phyloP scores from a whole-genome alignment of 1,284 basidiomycete genomes.

The Ceratobasidium sp. region DNA sequence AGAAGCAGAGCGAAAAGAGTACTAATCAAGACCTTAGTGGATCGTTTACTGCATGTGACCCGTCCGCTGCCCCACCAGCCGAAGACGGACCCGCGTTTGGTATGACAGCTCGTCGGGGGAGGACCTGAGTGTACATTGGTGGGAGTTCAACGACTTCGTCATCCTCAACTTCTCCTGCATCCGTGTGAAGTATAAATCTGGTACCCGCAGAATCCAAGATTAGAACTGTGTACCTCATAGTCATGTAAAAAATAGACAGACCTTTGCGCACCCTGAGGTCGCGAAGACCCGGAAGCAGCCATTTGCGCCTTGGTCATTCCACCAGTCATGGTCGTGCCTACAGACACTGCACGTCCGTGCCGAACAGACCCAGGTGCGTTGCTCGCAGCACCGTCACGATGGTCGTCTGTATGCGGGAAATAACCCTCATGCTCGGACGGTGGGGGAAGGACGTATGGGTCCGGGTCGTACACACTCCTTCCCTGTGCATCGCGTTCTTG shows the following conservation, averaged over 20 bases:
- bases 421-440: slow-evolving; percentile 40
- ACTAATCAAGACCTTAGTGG: slow-evolving; percentile 17
- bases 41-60: slow-evolving; percentile 1
- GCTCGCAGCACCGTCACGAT: not conserved
- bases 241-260: slow-evolving; percentile 52
- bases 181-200: slow-evolving; percentile 72
- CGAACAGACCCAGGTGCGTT: not conserved
- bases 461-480: slow-evolving; percentile 46
- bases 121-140: slow-evolving; percentile 61
- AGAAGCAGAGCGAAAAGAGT: not conserved
- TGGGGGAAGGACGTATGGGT: slow-evolving; percentile 47
- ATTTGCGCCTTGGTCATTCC: slow-evolving; percentile 29
- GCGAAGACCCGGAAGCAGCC: slow-evolving; percentile 43
- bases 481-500: not conserved
- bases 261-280: slow-evolving; percentile 55
- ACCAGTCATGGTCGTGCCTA: slow-evolving; percentile 61
- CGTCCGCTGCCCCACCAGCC: not conserved
- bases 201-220: not conserved
- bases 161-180: slow-evolving; percentile 66
- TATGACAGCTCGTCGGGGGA: slow-evolving; percentile 53
- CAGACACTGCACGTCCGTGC: slow-evolving; percentile 47
- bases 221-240: not conserved
- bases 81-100: slow-evolving; percentile 39
- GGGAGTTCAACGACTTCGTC: slow-evolving; percentile 74
- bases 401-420: slow-evolving; percentile 20